Conservation (phyloP, 176 grass and related monocot genomes). For the Chloris gayana region DNA sequence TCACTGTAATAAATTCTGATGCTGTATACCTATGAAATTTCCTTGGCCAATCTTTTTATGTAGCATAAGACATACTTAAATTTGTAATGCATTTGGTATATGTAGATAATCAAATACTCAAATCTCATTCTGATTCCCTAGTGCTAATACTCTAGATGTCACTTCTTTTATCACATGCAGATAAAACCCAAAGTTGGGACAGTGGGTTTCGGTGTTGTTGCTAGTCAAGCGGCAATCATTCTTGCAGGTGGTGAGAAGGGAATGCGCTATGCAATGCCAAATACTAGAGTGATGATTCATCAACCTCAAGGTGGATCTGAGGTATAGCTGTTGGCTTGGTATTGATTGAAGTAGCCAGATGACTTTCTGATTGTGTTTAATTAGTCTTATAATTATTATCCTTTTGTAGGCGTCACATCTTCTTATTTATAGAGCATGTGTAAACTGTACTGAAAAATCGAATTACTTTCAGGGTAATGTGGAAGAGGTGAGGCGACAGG, state of each 20-base stretch:
- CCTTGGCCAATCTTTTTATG: neutral
- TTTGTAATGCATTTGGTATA: neutral
- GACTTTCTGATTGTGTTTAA: neutral
- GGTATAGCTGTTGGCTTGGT: constrained; percentile 49
- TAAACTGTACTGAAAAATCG: constrained; percentile 7
- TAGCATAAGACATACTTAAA: constrained; percentile 2
- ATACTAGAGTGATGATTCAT: constrained; percentile 97
- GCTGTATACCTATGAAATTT: constrained; percentile 4
- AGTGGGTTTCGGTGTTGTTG: constrained; percentile 89
- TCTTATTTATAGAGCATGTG: neutral
- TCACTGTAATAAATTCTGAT: neutral
- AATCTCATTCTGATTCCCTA: constrained; percentile 26
- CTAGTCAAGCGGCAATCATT: constrained; percentile 85
- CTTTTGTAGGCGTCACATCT: constrained; percentile 2
- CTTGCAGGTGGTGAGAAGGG: constrained; percentile 96
- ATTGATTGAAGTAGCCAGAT: constrained; percentile 12
- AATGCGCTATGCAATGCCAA: constrained; percentile 97
- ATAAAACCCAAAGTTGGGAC: constrained; percentile 95
- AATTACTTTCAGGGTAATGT: constrained; percentile 57
- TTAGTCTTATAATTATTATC: neutral
- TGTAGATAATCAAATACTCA: neutral
- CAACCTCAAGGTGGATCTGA: constrained; percentile 87
- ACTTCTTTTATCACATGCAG: constrained; percentile 47
- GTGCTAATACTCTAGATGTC: constrained; percentile 1
- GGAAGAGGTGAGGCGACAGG: constrained; percentile 77